A percentile compares a stretch with the other conserved stretches of the same genome.
These are phyloP conservation scores for Sporisorium graminicola DNA, from an alignment of 1,284 basidiomycete species.

Conservation along the genomic window DNA sequence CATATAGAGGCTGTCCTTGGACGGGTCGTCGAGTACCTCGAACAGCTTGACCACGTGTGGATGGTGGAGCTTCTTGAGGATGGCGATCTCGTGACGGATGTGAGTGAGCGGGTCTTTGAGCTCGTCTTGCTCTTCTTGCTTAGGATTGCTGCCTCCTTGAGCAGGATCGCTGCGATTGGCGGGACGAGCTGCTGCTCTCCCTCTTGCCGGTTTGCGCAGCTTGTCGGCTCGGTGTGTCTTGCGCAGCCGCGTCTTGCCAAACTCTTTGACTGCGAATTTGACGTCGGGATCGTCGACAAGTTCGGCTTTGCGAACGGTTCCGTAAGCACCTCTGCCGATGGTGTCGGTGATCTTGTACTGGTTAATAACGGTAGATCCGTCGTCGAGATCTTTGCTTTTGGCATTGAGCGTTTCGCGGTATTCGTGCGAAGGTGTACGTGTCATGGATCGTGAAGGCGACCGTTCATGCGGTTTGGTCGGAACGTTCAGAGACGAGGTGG, in stretches of 20 bases:
- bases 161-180: slow-evolving; percentile 20
- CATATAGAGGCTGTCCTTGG: slow-evolving; percentile 73
- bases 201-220: slow-evolving; percentile 28
- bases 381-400: slow-evolving; percentile 58
- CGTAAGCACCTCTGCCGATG: slow-evolving; percentile 66
- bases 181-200: background rate
- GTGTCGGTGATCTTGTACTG: slow-evolving; percentile 64
- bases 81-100: slow-evolving; percentile 66
- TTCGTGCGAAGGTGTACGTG: slow-evolving; percentile 39
- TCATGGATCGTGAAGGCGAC: slow-evolving; percentile 33
- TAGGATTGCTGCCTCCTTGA: background rate
- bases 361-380: slow-evolving; percentile 66
- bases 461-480: slow-evolving; percentile 22
- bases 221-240: slow-evolving; percentile 50
- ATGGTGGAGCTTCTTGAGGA: slow-evolving; percentile 69
- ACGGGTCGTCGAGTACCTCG: slow-evolving; percentile 74
- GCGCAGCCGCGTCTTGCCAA: slow-evolving; percentile 65
- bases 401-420: slow-evolving; percentile 65
- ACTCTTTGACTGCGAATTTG: slow-evolving; percentile 64
- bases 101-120: slow-evolving; percentile 60
- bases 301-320: slow-evolving; percentile 59
- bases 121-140: slow-evolving; percentile 19
- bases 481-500: slow-evolving; percentile 28
- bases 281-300: slow-evolving; percentile 47
- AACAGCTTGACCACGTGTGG: slow-evolving; percentile 72